These are phyloP conservation scores for Populus deltoides DNA, from an alignment of 345 rosid species.

Conservation along the genomic window DNA sequence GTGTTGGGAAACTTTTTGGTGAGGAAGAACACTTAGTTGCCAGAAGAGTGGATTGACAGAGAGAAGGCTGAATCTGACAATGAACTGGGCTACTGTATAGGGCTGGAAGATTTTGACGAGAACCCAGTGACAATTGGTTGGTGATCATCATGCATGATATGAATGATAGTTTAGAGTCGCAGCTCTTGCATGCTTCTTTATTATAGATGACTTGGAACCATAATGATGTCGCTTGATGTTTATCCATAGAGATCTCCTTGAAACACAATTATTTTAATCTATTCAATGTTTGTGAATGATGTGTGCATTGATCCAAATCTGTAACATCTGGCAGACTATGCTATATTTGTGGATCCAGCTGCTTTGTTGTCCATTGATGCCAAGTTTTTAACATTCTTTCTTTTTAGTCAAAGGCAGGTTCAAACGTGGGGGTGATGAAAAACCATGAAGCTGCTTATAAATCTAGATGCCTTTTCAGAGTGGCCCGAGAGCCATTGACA, in stretches of 20 bases:
- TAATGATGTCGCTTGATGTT: background rate
- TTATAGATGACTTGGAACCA: background rate
- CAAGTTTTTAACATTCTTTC: background rate
- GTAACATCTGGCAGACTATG: background rate
- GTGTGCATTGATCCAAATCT: background rate
- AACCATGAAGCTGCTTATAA: background rate
- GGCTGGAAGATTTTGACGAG: too few species aligned
- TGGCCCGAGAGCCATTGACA: background rate
- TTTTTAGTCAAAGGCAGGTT: background rate
- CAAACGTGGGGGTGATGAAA: background rate
- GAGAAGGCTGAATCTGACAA: too few species aligned
- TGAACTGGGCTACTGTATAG: too few species aligned
- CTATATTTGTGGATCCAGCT: background rate
- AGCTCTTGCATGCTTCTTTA: too few species aligned
- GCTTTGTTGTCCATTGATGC: background rate
- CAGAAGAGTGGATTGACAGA: too few species aligned
- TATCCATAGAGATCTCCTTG: background rate
- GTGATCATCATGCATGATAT: background rate
- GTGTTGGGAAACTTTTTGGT: too few species aligned
- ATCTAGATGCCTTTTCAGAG: background rate
- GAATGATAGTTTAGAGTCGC: background rate
- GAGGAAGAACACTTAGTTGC: too few species aligned
- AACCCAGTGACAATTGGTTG: background rate
- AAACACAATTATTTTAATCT: background rate
- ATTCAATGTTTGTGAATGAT: background rate